phyloP scores from a whole-genome alignment of 768 basidiomycete genomes.

The Filobasidium floriforme region DNA sequence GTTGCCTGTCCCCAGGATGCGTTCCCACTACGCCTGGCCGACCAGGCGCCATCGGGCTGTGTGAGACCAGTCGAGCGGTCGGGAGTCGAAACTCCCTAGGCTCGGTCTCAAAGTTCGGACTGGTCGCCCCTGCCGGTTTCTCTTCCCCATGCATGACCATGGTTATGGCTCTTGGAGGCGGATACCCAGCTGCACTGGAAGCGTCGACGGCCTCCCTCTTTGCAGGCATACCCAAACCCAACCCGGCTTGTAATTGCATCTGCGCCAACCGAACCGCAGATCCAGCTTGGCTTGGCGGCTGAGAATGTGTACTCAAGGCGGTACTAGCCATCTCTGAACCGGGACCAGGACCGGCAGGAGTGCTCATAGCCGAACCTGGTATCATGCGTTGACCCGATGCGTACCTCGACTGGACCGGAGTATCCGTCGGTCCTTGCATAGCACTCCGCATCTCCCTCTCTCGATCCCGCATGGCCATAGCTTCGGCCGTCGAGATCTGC shows the following conservation, averaged over 20 bases:
- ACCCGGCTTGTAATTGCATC: slow-evolving; percentile 1
- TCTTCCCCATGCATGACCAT: not conserved
- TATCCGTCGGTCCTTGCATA: not conserved
- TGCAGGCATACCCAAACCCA: not conserved
- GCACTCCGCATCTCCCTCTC: not conserved
- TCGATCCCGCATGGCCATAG: not conserved
- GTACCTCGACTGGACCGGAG: not conserved
- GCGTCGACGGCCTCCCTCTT: not conserved
- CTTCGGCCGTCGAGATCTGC: not conserved
- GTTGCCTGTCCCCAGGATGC: no score
- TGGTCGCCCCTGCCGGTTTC: not conserved
- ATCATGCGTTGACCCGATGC: no score
- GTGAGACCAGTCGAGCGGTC: not conserved
- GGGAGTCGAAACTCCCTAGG: no score
- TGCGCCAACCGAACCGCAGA: not conserved
- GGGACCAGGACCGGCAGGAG: not conserved
- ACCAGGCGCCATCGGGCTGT: not conserved
- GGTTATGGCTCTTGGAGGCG: not conserved
- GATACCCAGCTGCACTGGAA: not conserved
- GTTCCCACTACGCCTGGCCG: no score
- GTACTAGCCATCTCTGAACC: not conserved
- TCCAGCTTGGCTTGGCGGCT: not conserved
- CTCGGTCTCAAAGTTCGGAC: no score
- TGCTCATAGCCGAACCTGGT: no score
- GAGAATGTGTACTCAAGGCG: not conserved